Evolutionary conservation across 139 green algal genomes (phyloP), one percentile per base, ranked within the genome.

Genomic region (Chlorella sp.): DNA sequence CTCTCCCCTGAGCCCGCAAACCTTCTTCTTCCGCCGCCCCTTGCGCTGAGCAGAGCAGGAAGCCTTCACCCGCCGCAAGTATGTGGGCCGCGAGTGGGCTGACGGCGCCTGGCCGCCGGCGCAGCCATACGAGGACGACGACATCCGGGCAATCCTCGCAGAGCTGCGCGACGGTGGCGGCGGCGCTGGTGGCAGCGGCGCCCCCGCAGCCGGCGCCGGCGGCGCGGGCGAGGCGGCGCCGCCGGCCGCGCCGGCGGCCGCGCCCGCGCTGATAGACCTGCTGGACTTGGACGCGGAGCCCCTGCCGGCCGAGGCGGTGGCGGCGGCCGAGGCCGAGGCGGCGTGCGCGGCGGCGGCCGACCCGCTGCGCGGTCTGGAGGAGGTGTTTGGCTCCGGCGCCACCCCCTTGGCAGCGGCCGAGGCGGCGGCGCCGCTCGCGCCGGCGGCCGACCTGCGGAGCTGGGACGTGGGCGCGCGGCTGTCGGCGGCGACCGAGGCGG

Each of bases 51-150:
- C 65, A 45, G 85, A 89, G 3, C 56, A 89, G 56, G 83, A 89
- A 60, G 46, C 67, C 40, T 90, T 90, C 62, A 71, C 83, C 25
- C 83, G 82, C 25, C 58, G 79, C 40, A 90, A 90, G 76, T 86
- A 82, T 31, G 65, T 71, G 2, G 17, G 19, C 5, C 63, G 63
- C 35, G 65, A 84, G 35, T 84, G 48, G 38, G 50, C 63, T 0
- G 36, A 35, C 3, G 50, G 40, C 31, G 36, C 27, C 8, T 83
- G 78, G 78, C 78, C 78, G 29, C 78, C 78, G 23, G 15, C 59
- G 1, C 43, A 43, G 48, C 55, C 38, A 35, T 41, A 56, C 29
- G 71, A 61, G 9, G 51, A 58, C 8, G 36, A 46, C 41, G 43
- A 77, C 42, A 46, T 71, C 21, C 48, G 38, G 31, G 29, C 50